Evolutionary conservation across 805 yeast genomes (phyloP).

Genomic region (Schwanniomyces yamadae): DNA sequence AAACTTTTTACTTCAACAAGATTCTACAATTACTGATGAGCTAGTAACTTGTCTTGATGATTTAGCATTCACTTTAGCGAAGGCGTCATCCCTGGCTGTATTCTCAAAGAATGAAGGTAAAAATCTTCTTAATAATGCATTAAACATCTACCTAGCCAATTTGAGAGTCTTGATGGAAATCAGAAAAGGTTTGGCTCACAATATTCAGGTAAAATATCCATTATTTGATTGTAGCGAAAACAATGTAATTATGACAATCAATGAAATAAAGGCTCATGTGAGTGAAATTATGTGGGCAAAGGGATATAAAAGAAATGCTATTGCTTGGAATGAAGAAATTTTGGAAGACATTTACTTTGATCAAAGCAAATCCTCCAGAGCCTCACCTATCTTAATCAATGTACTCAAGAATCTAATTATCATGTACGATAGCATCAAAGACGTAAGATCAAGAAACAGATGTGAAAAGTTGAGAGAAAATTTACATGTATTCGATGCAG

Average conservation of each 20-base stretch:
- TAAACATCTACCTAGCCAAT: constrained; percentile 38
- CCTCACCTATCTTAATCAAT: constrained; percentile 26
- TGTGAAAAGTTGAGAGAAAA: constrained; percentile 26
- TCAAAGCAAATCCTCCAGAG: constrained; percentile 24
- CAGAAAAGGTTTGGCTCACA: constrained; percentile 13
- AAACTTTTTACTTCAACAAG: constrained; percentile 23
- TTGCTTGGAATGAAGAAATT: constrained; percentile 43
- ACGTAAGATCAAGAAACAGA: constrained; percentile 22
- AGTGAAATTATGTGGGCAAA: constrained; percentile 43
- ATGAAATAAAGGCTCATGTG: constrained; percentile 38
- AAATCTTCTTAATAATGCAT: constrained; percentile 21
- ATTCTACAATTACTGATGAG: constrained; percentile 37
- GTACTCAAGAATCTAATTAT: constrained; percentile 31
- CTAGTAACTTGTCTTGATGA: constrained; percentile 30
- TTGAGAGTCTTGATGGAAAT: constrained; percentile 24
- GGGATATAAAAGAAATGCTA: constrained; percentile 37
- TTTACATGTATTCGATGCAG: constrained; percentile 25
- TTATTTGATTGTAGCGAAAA: constrained; percentile 32
- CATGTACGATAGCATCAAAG: constrained; percentile 31
- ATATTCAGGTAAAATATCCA: constrained; percentile 31
- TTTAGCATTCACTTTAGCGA: constrained; percentile 33
- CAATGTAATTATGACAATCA: constrained; percentile 26
- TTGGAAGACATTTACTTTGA: constrained; percentile 34
- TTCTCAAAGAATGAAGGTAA: constrained; percentile 9
- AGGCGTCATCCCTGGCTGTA: constrained; percentile 8